Evolutionary conservation across 345 rosid genomes (phyloP).

Genomic region (Erysimum cheiranthoides): DNA sequence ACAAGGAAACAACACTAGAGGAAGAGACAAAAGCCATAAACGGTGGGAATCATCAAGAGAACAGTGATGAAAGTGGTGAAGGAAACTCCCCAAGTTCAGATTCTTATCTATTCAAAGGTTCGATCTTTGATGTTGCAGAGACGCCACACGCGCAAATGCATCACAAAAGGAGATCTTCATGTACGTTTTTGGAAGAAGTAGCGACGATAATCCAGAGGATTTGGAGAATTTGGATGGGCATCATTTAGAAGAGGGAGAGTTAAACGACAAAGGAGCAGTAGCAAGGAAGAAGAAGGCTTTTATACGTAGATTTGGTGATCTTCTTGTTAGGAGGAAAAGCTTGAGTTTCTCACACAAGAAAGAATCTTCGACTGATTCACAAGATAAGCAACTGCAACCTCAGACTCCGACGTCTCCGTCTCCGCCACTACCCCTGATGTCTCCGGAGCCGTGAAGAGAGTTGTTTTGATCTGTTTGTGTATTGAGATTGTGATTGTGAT

Average conservation of each 20-base stretch:
- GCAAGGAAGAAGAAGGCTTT: conserved; percentile 75
- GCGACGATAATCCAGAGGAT: conserved; percentile 54
- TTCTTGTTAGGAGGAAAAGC: conserved; percentile 60
- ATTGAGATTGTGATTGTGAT: neutral
- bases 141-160: conserved; percentile 55
- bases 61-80: conserved; percentile 30
- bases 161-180: conserved; percentile 54
- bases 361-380: conserved; percentile 48
- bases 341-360: conserved; percentile 50
- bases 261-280: conserved; percentile 44
- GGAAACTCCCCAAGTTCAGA: conserved; percentile 40
- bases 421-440: conserved; percentile 26
- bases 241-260: conserved; percentile 64
- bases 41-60: conserved; percentile 8
- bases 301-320: conserved; percentile 74
- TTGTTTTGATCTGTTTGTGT: neutral
- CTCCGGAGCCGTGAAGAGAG: conserved; percentile 27
- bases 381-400: conserved; percentile 41
- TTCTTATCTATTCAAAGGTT: conserved; percentile 66
- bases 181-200: conserved; percentile 51
- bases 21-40: conserved; percentile 32
- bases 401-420: conserved; percentile 36
- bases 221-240: conserved; percentile 52
- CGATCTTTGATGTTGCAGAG: conserved; percentile 67
- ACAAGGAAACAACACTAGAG: conserved; percentile 44